Base-by-base conservation (phyloP, 1,284 basidiomycete species). In the Ustilago vetiveriae region DNA sequence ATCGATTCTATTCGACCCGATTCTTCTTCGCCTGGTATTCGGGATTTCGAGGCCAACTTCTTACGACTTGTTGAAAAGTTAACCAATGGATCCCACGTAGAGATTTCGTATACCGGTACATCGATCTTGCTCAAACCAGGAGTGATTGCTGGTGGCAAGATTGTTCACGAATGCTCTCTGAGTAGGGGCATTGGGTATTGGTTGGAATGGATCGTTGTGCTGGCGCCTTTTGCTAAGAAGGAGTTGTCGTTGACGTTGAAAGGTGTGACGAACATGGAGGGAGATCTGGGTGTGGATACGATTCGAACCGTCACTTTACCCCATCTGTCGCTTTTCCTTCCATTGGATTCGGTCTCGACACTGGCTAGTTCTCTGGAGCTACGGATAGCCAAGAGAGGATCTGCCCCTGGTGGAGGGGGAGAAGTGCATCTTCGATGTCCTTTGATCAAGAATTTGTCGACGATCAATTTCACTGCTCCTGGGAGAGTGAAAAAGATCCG, bases 401-500 rank as follows among this genome's bases (percentile, higher is more conserved):
- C 92, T n/a, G 85, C 90, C 22, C 96, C 96, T 1, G 85, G 87
- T 21, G 96, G 96, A 22, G 96, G 96, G 4, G 96, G 96, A 24
- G 92, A 95, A 83, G 86, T 94, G 10, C 89, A 93, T 62, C 95
- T 98, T 79, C 83, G 92, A n/a, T 98, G 93, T 72, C 94, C 96
- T 0, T 85, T 92, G 11, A 88, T 98, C 8, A 92, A 93, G 74
- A 88, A 91, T 70, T 87, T 94, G 41, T 94, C 93, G 78, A 72
- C 76, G 11, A 40, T 98, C 53, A 91, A 98, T 76, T 98, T 98
- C 74, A 87, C 92, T 2, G 91, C 95, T 23, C 86, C 89, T 6
- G 96, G 96, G 1, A 90, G 90, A 80, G 89, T 99, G 68, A 92
- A 91, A 81, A 89, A 94, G 75, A 97, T 99, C 83, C 88, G 96